Conservation (phyloP, 2,329 filamentous ascomycete species). For the Ophiostoma ulmi region DNA sequence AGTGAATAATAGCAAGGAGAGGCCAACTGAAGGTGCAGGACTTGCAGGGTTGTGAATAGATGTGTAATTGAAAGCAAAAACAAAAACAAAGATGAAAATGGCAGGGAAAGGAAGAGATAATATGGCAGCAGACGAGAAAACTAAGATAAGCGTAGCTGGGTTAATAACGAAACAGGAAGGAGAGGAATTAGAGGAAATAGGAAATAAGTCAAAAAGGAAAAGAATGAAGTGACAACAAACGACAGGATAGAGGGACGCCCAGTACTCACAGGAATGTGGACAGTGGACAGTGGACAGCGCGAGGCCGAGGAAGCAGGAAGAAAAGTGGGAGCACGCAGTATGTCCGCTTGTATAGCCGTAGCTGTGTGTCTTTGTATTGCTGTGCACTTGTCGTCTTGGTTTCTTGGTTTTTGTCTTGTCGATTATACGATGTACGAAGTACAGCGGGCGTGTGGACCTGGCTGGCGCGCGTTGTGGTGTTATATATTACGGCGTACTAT, state of each 20-base stretch:
- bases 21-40: not conserved
- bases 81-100: not conserved
- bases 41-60: not conserved
- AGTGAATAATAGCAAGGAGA: not conserved
- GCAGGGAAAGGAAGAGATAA: not conserved
- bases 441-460: too few relatives aligned
- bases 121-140: not conserved
- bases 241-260: conserved; percentile 11
- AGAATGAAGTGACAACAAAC: conserved; percentile 7
- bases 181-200: not conserved
- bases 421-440: not conserved
- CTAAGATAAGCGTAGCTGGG: not conserved
- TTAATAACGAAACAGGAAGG: not conserved
- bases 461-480: too few relatives aligned
- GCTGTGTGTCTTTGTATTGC: not conserved
- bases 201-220: conserved; percentile 11
- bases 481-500: too few relatives aligned
- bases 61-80: not conserved
- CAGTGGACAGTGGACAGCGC: not conserved
- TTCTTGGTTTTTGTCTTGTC: conserved; percentile 3
- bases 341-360: conserved; percentile 8
- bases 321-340: conserved; percentile 11
- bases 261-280: conserved; percentile 12
- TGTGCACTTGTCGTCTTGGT: not conserved
- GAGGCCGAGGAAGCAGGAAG: not conserved